A percentile compares a stretch with the other conserved stretches of the same genome.
Evolutionary conservation across 2,329 filamentous ascomycete genomes (phyloP).

Genomic region (Cephalotrichum gorgonifer): DNA sequence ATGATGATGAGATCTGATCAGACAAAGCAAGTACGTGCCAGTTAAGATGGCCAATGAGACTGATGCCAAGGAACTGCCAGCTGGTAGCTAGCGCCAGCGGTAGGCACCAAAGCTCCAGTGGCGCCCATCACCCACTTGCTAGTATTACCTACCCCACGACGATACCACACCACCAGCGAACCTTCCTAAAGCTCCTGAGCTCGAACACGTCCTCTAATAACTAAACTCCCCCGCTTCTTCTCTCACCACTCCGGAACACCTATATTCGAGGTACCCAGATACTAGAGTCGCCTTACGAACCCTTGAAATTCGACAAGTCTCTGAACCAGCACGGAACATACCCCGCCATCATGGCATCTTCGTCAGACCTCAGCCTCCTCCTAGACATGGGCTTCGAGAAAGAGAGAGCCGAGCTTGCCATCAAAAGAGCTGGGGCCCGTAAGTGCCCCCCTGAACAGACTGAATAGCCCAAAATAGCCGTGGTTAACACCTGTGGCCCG

Average conservation of each 20-base stretch:
- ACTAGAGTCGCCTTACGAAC: background rate
- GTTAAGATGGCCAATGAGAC: no score
- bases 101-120: background rate
- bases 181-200: background rate
- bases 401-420: conserved; percentile 69
- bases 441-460: conserved; percentile 23
- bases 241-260: no score
- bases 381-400: conserved; percentile 74
- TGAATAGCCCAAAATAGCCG: background rate
- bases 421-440: conserved; percentile 76
- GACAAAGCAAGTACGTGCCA: no score
- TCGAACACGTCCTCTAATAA: no score
- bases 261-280: no score
- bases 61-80: no score
- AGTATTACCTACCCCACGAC: background rate
- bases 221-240: no score
- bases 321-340: conserved; percentile 7
- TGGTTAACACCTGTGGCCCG: no score
- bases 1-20: no score
- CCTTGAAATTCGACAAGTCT: no score
- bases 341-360: conserved; percentile 38
- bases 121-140: background rate
- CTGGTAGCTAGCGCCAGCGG: background rate
- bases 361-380: conserved; percentile 50
- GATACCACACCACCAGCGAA: background rate